Conservation (phyloP, 148 eudicot species). For the Polygonum maritimum region DNA sequence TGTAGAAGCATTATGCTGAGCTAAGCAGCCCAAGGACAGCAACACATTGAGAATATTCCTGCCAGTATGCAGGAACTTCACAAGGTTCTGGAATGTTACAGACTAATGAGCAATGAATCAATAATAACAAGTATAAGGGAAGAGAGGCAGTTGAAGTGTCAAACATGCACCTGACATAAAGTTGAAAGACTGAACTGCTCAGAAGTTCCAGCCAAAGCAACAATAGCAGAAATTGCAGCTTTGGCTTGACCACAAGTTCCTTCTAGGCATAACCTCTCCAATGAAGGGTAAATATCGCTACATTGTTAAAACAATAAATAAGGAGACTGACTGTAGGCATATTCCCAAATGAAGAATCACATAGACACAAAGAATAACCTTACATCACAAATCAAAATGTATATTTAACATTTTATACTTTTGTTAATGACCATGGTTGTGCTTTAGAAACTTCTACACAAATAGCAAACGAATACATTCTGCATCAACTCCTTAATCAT, state of each 20-base stretch:
- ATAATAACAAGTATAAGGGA: background rate
- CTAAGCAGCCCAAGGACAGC: slow-evolving; percentile 82
- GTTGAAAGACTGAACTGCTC: slow-evolving; percentile 32
- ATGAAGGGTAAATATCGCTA: slow-evolving; percentile 67
- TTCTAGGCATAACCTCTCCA: slow-evolving; percentile 71
- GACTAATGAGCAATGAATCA: background rate
- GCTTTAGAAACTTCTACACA: background rate
- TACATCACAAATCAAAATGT: background rate
- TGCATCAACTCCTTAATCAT: background rate
- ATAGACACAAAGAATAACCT: background rate
- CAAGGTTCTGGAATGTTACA: slow-evolving; percentile 38
- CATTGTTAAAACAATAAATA: background rate
- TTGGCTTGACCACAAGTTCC: slow-evolving; percentile 83
- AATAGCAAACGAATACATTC: background rate
- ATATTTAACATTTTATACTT: background rate
- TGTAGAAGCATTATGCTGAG: slow-evolving; percentile 50
- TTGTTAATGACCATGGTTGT: background rate
- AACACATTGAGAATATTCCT: slow-evolving; percentile 57
- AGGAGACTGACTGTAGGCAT: background rate
- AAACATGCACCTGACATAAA: slow-evolving; percentile 54
- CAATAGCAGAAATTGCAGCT: slow-evolving; percentile 64
- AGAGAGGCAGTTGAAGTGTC: background rate
- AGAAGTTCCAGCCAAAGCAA: slow-evolving; percentile 40
- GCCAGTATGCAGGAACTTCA: slow-evolving; percentile 45
- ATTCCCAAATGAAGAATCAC: background rate